Evolutionary conservation across 2,329 filamentous ascomycete species (phyloP), one percentile per base, ranked within the genome.

Genomic region (Cercospora nicotianae): DNA sequence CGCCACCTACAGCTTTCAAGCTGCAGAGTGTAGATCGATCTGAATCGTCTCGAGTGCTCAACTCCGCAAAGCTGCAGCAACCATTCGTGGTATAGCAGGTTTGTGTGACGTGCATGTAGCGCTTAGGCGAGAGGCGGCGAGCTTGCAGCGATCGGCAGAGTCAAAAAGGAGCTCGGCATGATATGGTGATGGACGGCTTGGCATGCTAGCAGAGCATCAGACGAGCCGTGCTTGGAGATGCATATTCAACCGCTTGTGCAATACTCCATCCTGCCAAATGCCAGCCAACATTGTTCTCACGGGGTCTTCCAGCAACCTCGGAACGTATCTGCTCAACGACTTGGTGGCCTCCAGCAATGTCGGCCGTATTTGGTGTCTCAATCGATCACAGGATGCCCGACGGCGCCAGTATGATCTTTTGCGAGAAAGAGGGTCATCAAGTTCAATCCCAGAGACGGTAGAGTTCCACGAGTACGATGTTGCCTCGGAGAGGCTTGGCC

Each of bases 251-350:
- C 33, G 33, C 33, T 39, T 39, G 5, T 39, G 33, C 33, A 39
- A 3, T 39, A 6, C 6, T 9, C 33, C 9, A 12, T 39, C 33
- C 33, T 16, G 13, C 33, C 33, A 57, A 28, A 57, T 30, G 53
- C 30, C 33, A n/a, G 60, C 18, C 48, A 69, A 65, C 4, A 69
- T 80, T 5, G 65, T 78, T 16, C 63, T 80, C 12, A 80, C 78
- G 1, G 78, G 78, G 1, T 76, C 74, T 0, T 79, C 78, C 2
- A 78, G 78, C 7, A 73, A 74, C 0, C 67, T 79, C 0, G 78
- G 78, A 0, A 74, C 68, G 13, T 78, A 77, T 62, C 30, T 80
- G 2, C 75, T 79, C 0, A 63, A 75, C 10, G 8, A 12, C 18
- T 51, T 20, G 13, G 60, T 28, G 1, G 4, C 28, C n/a, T 20